phyloP scores from a whole-genome alignment of 1,284 basidiomycete species.

The Grifola frondosa region DNA sequence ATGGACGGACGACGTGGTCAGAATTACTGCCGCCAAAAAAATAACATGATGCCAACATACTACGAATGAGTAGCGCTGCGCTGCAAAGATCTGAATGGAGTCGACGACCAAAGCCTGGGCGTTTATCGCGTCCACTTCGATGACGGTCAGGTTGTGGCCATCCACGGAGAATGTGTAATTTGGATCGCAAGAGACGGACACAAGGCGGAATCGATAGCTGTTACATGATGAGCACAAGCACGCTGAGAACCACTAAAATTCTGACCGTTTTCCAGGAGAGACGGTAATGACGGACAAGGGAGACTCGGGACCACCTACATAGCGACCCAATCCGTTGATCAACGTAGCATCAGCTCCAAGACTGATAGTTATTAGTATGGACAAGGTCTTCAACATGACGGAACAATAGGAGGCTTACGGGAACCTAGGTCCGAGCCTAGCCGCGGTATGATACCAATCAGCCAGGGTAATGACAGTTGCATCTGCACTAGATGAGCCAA shows the following conservation, averaged over 20 bases:
- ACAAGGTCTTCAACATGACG: neutral
- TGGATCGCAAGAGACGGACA: slow-evolving; percentile 45
- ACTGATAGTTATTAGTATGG: neutral
- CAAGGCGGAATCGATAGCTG: slow-evolving; percentile 40
- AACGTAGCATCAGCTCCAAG: slow-evolving; percentile 34
- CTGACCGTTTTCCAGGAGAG: slow-evolving; percentile 32
- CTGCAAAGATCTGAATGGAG: slow-evolving; percentile 35
- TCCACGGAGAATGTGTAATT: slow-evolving; percentile 34
- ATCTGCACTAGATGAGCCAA: slow-evolving; percentile 10
- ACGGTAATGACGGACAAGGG: slow-evolving; percentile 34
- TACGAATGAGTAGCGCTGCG: slow-evolving; percentile 39
- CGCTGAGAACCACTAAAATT: neutral
- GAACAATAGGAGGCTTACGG: slow-evolving; percentile 10
- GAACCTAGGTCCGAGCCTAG: slow-evolving; percentile 11
- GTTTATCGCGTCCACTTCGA: slow-evolving; percentile 34
- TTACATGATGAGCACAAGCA: neutral
- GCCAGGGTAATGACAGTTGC: slow-evolving; percentile 24
- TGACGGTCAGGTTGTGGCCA: slow-evolving; percentile 35
- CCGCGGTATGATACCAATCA: slow-evolving; percentile 26
- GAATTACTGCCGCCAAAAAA: neutral
- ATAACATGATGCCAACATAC: slow-evolving; percentile 17
- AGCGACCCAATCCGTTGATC: slow-evolving; percentile 50
- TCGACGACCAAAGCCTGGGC: slow-evolving; percentile 35
- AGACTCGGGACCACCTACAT: slow-evolving; percentile 16
- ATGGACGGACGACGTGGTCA: neutral